These are phyloP conservation scores for Ramaria sp. DNA, from an alignment of 768 basidiomycete species.

Conservation along the genomic window DNA sequence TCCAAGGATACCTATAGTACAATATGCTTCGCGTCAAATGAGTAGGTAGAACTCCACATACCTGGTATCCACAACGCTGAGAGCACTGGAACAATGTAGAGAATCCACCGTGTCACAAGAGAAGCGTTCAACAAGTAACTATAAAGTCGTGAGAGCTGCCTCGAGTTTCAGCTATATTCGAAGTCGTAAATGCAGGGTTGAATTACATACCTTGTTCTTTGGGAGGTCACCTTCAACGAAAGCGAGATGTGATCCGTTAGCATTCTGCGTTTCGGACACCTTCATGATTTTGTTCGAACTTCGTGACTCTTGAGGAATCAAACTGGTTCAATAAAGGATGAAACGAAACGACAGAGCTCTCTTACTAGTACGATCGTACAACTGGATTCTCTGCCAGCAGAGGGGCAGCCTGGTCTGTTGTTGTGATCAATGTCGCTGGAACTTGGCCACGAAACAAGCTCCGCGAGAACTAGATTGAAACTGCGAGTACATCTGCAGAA, in stretches of 20 bases:
- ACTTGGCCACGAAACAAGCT: too few species aligned
- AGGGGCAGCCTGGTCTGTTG: too few species aligned
- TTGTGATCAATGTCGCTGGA: too few species aligned
- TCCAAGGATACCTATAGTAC: slow-evolving; percentile 45
- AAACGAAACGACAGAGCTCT: too few species aligned
- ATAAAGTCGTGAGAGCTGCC: slow-evolving; percentile 51
- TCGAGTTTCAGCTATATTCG: background rate
- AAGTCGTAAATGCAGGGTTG: background rate
- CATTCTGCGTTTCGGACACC: too few species aligned
- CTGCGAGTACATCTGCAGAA: too few species aligned
- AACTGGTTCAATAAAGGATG: too few species aligned
- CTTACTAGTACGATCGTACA: too few species aligned
- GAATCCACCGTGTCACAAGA: slow-evolving; percentile 67
- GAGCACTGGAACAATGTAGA: slow-evolving; percentile 69
- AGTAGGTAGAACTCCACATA: background rate
- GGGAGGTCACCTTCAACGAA: slow-evolving; percentile 56
- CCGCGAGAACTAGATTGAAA: too few species aligned
- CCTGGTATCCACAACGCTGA: slow-evolving; percentile 62
- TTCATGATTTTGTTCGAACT: too few species aligned
- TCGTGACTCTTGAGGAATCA: too few species aligned
- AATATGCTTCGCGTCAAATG: background rate
- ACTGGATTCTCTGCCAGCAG: too few species aligned
- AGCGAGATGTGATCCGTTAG: slow-evolving; percentile 37
- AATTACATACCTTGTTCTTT: slow-evolving; percentile 35
- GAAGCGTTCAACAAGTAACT: slow-evolving; percentile 66